Percentiles rank a stretch among this genome's conserved stretches.
Evolutionary conservation across 805 yeast genomes (phyloP).

Genomic region (Spencermartinsiella europaea): DNA sequence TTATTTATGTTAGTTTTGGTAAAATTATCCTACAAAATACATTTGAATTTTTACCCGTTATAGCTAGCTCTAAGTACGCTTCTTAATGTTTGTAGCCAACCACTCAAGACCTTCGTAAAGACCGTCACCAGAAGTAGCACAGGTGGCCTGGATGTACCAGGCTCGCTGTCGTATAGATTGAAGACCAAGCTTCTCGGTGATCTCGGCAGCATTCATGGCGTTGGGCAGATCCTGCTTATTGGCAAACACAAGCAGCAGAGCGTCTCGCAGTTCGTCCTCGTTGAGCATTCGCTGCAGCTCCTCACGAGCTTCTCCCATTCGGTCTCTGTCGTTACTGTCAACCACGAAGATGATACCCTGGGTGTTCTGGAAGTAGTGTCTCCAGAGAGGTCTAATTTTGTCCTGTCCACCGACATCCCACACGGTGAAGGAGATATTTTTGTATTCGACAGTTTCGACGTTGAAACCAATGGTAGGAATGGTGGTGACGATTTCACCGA

Average conservation of each 20-base stretch:
- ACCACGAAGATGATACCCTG: conserved; percentile 98
- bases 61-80: conserved; percentile 26
- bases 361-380: conserved; percentile 97
- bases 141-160: conserved; percentile 98
- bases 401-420: conserved; percentile 99
- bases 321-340: conserved; percentile 96
- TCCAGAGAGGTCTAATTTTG: conserved; percentile 97
- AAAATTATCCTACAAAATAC: not conserved
- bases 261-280: conserved; percentile 97
- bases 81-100: conserved; percentile 88
- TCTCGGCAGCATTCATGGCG: conserved; percentile 98
- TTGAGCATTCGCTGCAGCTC: conserved; percentile 97
- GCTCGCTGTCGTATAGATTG: conserved; percentile 98
- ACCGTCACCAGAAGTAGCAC: conserved; percentile 99
- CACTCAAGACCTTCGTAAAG: conserved; percentile 96
- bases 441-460: conserved; percentile 95
- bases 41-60: not conserved
- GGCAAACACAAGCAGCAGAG: conserved; percentile 90
- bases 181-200: conserved; percentile 93
- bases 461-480: conserved; percentile 97
- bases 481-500: conserved; percentile 94
- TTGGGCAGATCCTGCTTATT: conserved; percentile 98
- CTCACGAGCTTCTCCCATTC: conserved; percentile 96
- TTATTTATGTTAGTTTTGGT: not conserved
- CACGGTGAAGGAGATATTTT: conserved; percentile 92